Evolutionary conservation across 495 filamentous ascomycete species (phyloP).

Genomic region (Daldinia concentrica): DNA sequence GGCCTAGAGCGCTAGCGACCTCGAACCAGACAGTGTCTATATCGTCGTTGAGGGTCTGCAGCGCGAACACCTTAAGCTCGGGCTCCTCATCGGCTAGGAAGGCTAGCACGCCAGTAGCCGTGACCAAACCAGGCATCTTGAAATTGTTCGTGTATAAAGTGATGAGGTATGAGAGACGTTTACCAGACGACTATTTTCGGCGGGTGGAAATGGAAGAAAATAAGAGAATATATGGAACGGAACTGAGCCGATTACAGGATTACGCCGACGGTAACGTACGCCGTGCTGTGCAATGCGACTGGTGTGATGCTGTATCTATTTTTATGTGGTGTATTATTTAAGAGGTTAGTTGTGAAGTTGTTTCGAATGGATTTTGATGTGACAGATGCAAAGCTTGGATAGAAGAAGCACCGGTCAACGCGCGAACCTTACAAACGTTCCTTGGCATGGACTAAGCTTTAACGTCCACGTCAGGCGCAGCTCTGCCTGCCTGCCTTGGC

Average conservation of each 20-base stretch:
- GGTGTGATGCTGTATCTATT: background rate
- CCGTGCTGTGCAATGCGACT: constrained; percentile 9
- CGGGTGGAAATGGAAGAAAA: background rate
- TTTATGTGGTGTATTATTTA: constrained; percentile 7
- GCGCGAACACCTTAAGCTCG: constrained; percentile 90
- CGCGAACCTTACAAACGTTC: background rate
- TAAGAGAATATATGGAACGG: constrained; percentile 16
- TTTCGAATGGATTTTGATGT: constrained; percentile 14
- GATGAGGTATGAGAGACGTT: constrained; percentile 1
- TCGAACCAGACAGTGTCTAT: constrained; percentile 98
- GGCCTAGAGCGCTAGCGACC: constrained; percentile 86
- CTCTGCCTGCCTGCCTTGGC: constrained; percentile 46
- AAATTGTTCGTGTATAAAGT: background rate
- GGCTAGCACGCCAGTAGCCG: constrained; percentile 92
- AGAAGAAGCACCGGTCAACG: background rate
- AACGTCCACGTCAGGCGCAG: constrained; percentile 50
- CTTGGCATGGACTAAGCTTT: background rate
- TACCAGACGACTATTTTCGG: constrained; percentile 2
- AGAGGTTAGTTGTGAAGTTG: constrained; percentile 16
- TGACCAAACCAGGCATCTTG: constrained; percentile 91
- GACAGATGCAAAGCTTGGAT: background rate
- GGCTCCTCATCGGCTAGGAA: constrained; percentile 94
- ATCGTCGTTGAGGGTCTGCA: constrained; percentile 92
- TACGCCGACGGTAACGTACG: background rate
- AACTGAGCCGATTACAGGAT: background rate